Evolutionary conservation across 768 basidiomycete genomes (phyloP), one percentile per base, ranked within the genome.

Genomic region (Harrya chromipes): DNA sequence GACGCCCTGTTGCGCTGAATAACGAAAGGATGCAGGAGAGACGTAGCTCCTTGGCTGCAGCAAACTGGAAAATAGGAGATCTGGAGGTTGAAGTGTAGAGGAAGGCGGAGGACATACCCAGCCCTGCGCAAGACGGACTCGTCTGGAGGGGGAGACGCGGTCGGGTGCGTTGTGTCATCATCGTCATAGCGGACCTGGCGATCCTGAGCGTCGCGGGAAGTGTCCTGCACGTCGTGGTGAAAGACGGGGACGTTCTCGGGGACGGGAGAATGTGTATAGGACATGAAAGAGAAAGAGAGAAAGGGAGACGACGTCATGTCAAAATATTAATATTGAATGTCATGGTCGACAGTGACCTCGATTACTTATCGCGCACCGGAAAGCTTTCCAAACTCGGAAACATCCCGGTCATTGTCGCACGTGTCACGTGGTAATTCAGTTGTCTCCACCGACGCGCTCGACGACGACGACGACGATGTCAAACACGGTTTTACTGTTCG

Each of bases 41-140:
- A 67, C 52, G 60, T 74, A 81, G 53, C 76, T 78, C 53, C 70
- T 73, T 16, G 81, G 70, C 58, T 83, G 83, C 16, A 86, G 72
- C 52, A 85, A 70, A 24, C 84, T 85, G 29, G 14, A 12, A 13
- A n/a, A 63, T 36, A 40, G 34, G 26, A 39, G 38, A 23, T 58
- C 13, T 14, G 3, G 31, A 7, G 7, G 19, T 36, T 12, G 27
- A 4, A 7, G 3, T 14, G 6, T n/a, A 47, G 34, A 50, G 14
- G 2, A 40, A 0, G 12, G 24, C 0, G 31, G 6, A 23, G 36
- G 36, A 72, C 78, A 67, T 61, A 82, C 82, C 81, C 81, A 38
- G 81, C 78, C 59, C 82, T 67, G 61, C 72, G 75, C 58, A 82
- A 64, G 16, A 74, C 70, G 21, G 72, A 70, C 13, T 74, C 75